Conservation (phyloP, 305 asterid genomes). For the Ilex paraguariensis region DNA sequence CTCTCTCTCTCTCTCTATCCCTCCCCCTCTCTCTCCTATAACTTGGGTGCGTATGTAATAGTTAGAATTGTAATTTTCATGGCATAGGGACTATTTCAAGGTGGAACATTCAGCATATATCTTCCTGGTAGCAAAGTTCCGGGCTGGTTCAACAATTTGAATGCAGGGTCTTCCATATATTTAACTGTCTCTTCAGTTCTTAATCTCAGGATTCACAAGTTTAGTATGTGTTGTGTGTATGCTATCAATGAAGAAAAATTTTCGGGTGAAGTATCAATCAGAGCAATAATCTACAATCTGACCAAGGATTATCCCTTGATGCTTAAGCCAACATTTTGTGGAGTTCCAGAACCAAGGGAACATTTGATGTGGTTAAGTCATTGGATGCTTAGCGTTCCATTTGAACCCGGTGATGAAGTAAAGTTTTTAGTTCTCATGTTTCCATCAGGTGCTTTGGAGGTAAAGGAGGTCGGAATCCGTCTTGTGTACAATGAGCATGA, state of each 20-base stretch:
- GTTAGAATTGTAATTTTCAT: not conserved
- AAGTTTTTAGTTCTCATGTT: conserved; percentile 9
- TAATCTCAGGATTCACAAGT: conserved; percentile 4
- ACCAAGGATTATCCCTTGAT: conserved; percentile 16
- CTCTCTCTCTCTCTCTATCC: not conserved
- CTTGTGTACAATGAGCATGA: no score
- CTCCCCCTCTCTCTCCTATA: no score
- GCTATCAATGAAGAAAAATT: no score
- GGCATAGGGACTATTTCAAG: conserved; percentile 16
- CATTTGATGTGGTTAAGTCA: not conserved
- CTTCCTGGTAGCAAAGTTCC: conserved; percentile 16
- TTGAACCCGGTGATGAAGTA: conserved; percentile 20
- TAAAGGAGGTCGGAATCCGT: no score
- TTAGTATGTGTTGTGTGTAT: conserved; percentile 1
- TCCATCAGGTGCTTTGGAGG: no score
- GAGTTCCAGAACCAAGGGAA: conserved; percentile 1
- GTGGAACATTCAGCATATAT: conserved; percentile 17
- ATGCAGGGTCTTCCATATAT: conserved; percentile 2
- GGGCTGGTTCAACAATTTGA: conserved; percentile 1
- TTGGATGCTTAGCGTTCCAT: conserved; percentile 7
- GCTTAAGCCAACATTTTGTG: conserved; percentile 16
- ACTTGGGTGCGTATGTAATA: not conserved
- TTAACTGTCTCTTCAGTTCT: conserved; percentile 10
- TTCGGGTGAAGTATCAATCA: not conserved
- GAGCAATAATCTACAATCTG: conserved; percentile 7